Evolutionary conservation across 2,329 filamentous ascomycete species (phyloP).

Genomic region (Neopestalotiopsis sp.): DNA sequence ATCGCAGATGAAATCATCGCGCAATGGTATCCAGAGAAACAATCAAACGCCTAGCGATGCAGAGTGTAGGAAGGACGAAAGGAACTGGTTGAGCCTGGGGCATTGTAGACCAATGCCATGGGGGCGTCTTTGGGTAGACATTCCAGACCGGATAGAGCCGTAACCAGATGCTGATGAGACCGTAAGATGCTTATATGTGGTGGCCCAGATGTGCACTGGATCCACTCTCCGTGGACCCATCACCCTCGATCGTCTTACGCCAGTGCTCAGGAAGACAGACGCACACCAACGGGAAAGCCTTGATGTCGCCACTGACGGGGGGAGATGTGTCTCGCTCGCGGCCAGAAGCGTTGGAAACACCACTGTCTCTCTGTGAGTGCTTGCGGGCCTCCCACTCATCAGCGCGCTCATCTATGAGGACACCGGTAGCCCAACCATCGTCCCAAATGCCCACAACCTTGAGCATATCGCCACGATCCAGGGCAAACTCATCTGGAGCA

Average conservation of each 20-base stretch:
- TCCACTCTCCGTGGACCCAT: slow-evolving; percentile 70
- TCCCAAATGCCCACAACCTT: slow-evolving; percentile 99
- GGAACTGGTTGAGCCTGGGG: neutral
- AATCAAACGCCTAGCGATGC: slow-evolving; percentile 46
- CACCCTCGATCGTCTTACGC: slow-evolving; percentile 94
- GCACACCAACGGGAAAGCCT: slow-evolving; percentile 96
- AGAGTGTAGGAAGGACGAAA: slow-evolving; percentile 19
- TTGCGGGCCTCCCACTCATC: slow-evolving; percentile 86
- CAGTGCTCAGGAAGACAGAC: slow-evolving; percentile 95
- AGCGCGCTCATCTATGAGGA: slow-evolving; percentile 79
- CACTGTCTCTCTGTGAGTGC: slow-evolving; percentile 86
- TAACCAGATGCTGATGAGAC: slow-evolving; percentile 3
- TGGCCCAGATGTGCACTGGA: slow-evolving; percentile 43
- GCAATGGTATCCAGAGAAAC: slow-evolving; percentile 21
- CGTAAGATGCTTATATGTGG: slow-evolving; percentile 29
- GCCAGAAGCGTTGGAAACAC: slow-evolving; percentile 81
- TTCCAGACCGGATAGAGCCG: neutral
- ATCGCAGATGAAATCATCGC: neutral
- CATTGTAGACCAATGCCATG: slow-evolving; percentile 4
- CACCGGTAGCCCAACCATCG: slow-evolving; percentile 96
- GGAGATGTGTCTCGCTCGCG: slow-evolving; percentile 65
- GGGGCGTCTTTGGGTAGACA: slow-evolving; percentile 21
- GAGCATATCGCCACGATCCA: slow-evolving; percentile 96
- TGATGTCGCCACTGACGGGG: slow-evolving; percentile 79
- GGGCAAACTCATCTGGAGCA: slow-evolving; percentile 87